These are phyloP conservation scores for Mangifera indica DNA, from an alignment of 345 rosid species.

Conservation along the genomic window DNA sequence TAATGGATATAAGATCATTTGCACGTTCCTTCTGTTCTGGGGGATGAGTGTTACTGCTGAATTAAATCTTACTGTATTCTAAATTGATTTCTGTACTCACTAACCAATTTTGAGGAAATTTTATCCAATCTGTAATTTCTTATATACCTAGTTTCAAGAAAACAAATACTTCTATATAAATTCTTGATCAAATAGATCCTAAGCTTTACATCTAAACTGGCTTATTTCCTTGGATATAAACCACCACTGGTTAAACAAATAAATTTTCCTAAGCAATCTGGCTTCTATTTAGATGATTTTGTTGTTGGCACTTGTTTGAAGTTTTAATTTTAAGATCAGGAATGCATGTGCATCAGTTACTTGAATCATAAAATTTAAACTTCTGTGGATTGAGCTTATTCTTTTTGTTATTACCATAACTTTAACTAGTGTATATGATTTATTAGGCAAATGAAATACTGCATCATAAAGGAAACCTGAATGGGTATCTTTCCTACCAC, in stretches of 20 bases:
- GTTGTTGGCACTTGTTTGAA: background rate
- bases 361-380: background rate
- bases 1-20: background rate
- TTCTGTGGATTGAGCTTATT: background rate
- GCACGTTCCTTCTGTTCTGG: background rate
- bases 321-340: background rate
- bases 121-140: too few species aligned
- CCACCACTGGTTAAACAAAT: background rate
- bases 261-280: background rate
- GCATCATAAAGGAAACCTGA: conserved; percentile 91
- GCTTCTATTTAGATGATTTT: background rate
- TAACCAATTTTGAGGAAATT: background rate
- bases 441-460: conserved; percentile 90
- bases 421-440: background rate
- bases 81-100: too few species aligned
- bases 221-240: background rate
- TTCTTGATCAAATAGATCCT: background rate
- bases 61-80: background rate
- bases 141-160: background rate
- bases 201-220: background rate
- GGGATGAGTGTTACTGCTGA: background rate
- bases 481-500: conserved; percentile 86
- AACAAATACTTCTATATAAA: background rate
- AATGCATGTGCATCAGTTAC: too few species aligned
- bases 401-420: background rate